These are phyloP conservation scores for Nannizzia gypsea DNA, from an alignment of 2,329 filamentous ascomycete genomes.

Conservation along the genomic window DNA sequence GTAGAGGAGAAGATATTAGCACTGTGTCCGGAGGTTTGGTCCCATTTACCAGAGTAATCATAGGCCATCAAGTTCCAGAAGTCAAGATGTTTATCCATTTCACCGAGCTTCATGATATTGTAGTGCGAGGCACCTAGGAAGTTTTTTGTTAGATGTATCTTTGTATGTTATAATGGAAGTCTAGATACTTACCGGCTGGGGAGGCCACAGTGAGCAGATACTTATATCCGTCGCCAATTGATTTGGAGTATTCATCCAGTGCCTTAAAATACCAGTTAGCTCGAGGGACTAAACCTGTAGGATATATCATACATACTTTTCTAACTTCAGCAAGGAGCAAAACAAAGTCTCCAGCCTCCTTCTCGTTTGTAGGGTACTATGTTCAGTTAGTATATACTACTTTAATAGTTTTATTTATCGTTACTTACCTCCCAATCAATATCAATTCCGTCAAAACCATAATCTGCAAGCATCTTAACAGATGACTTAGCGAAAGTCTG, in stretches of 20 bases:
- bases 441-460: slow-evolving; percentile 51
- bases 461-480: slow-evolving; percentile 61
- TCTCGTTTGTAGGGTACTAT: slow-evolving; percentile 25
- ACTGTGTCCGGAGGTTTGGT: slow-evolving; percentile 59
- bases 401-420: neutral
- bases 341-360: slow-evolving; percentile 27
- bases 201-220: slow-evolving; percentile 38
- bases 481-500: slow-evolving; percentile 54
- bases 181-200: slow-evolving; percentile 28
- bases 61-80: slow-evolving; percentile 64
- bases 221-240: slow-evolving; percentile 29
- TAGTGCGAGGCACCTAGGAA: slow-evolving; percentile 33
- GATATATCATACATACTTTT: slow-evolving; percentile 17
- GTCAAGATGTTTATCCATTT: slow-evolving; percentile 39
- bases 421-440: slow-evolving; percentile 32
- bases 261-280: slow-evolving; percentile 19
- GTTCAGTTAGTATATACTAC: neutral
- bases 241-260: slow-evolving; percentile 31
- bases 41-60: slow-evolving; percentile 79
- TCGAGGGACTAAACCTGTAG: neutral
- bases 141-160: neutral
- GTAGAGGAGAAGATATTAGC: slow-evolving; percentile 59
- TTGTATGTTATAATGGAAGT: neutral
- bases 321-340: slow-evolving; percentile 24
- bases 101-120: slow-evolving; percentile 30